Evolutionary conservation across 768 basidiomycete genomes (phyloP), one percentile per base, ranked within the genome.

Genomic region (Tulasnella sp.): DNA sequence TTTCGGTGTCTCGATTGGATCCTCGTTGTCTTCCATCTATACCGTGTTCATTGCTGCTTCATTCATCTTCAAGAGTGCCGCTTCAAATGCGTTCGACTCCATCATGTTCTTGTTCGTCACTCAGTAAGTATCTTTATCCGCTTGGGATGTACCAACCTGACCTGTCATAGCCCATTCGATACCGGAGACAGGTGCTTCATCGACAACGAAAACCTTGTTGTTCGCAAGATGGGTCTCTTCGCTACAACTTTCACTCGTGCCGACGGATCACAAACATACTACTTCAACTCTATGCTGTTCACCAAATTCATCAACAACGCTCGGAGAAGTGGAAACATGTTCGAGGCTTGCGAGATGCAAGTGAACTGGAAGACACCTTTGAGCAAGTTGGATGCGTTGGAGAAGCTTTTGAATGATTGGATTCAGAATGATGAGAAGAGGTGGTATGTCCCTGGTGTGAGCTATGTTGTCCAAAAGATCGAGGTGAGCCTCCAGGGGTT

Each of bases 41-140:
- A 72, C 83, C 47, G 27, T 45, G 1, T 37, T 55, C 19, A 75
- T 88, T 53, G 85, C 79, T 4, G 76, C 76, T 8, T 84, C 82
- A 61, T 88, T 88, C 59, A 72, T 88, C 57, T 88, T 88, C 71
- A 85, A 83, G 67, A 75, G 70, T 56, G 65, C 83, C 4, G 80
- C 83, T 19, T 77, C 78, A 54, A 72, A 66, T 48, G 79, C 79
- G 15, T 88, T 88, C 59, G 83, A 86, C 63, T 72, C 83, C 24
- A 79, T 86, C 59, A 80, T 85, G 73, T 83, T 88, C 62, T 63
- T 85, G 56, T 86, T 86, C 61, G 83, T 86, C 34, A 80, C 83
- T 2, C 85, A 88, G 83, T 84, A 56, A 57, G 82, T 68, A 24
- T n/a, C 37, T 48, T 44, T 5, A 2, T 16, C 43, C 22, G 45